phyloP scores from a whole-genome alignment of 345 rosid species.

The Iberis pinnata region DNA sequence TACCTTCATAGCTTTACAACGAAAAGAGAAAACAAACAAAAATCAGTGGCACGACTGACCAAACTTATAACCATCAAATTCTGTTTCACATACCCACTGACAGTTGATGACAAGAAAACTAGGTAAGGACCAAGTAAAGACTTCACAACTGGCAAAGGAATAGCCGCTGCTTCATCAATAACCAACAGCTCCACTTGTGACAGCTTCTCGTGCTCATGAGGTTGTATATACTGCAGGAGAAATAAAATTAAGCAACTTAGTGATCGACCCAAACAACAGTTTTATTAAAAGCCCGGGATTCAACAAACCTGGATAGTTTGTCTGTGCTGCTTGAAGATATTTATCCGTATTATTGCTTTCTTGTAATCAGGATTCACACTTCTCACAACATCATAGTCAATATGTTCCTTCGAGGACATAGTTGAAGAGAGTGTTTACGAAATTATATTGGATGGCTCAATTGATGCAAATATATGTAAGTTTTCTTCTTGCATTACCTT shows the following conservation, averaged over 20 bases:
- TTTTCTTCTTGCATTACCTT: too few species aligned
- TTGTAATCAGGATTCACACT: constrained; percentile 69
- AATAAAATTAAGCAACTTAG: constrained; percentile 13
- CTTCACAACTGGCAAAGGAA: constrained; percentile 91
- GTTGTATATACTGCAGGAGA: constrained; percentile 72
- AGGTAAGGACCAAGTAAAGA: constrained; percentile 85
- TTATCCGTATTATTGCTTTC: constrained; percentile 73
- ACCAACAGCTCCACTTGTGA: constrained; percentile 94
- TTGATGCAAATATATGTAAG: neutral
- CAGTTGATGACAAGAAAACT: constrained; percentile 94
- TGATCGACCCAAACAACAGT: constrained; percentile 3
- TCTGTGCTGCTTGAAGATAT: constrained; percentile 82
- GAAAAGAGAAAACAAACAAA: constrained; percentile 5
- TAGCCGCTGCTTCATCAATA: constrained; percentile 99
- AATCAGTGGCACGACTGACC: constrained; percentile 8
- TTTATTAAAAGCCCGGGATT: constrained; percentile 56
- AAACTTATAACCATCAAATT: constrained; percentile 12
- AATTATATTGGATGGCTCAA: neutral
- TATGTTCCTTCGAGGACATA: constrained; percentile 57
- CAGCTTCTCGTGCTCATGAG: constrained; percentile 93
- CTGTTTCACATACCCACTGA: constrained; percentile 68
- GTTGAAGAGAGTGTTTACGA: constrained; percentile 6
- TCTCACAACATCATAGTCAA: constrained; percentile 80
- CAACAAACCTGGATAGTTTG: constrained; percentile 89
- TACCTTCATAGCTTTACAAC: constrained; percentile 77